Conservation (phyloP, 495 filamentous ascomycete species). For the Podospora sp. region DNA sequence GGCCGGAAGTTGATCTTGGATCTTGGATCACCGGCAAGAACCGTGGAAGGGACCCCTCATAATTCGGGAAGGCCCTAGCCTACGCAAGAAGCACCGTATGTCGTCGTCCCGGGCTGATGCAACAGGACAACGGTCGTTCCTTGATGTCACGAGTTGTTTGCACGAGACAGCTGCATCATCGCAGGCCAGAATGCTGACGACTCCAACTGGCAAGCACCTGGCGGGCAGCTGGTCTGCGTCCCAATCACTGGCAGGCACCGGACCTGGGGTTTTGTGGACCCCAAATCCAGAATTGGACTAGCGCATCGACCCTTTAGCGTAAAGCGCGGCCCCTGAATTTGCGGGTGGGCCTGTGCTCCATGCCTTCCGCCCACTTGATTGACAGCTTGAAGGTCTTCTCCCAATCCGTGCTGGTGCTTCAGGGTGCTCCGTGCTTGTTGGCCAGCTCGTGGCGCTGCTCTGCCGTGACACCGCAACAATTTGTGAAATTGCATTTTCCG, state of each 20-base stretch:
- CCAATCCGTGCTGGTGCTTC: slow-evolving; percentile 22
- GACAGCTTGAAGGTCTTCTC: slow-evolving; percentile 25
- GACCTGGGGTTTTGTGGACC: slow-evolving; percentile 20
- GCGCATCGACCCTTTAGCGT: slow-evolving; percentile 20
- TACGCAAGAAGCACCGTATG: neutral
- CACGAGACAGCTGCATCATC: neutral
- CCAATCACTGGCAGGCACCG: neutral
- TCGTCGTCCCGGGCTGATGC: neutral
- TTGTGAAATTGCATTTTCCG: slow-evolving; percentile 48
- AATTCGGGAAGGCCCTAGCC: slow-evolving; percentile 1
- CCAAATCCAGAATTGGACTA: slow-evolving; percentile 23
- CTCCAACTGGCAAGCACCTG: neutral
- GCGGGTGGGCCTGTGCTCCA: slow-evolving; percentile 25
- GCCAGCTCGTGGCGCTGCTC: slow-evolving; percentile 23
- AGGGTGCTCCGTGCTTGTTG: slow-evolving; percentile 31
- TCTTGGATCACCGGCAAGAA: slow-evolving; percentile 5
- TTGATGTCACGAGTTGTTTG: slow-evolving; percentile 22
- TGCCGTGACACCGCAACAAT: slow-evolving; percentile 40
- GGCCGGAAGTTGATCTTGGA: neutral
- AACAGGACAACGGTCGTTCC: neutral
- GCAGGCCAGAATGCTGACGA: neutral
- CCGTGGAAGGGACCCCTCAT: neutral
- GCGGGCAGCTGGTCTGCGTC: neutral
- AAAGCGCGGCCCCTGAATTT: slow-evolving; percentile 34
- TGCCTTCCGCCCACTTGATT: slow-evolving; percentile 18